Evolutionary conservation across 768 basidiomycete genomes (phyloP).

Genomic region (Mycena epipterygia): DNA sequence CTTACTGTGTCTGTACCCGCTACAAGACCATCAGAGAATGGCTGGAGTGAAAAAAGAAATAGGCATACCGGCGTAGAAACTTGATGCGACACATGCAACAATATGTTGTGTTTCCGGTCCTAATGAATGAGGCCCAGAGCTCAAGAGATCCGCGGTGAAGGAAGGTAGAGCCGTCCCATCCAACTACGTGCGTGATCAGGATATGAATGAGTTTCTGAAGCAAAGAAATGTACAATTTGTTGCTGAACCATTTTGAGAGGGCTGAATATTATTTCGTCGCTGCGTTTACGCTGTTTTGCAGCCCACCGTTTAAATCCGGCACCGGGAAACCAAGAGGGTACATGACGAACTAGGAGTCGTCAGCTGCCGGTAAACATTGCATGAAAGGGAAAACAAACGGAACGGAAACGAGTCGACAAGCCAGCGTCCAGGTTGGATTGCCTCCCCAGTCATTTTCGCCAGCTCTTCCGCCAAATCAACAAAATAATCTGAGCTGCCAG

Average conservation of each 20-base stretch:
- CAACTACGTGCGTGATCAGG: not conserved
- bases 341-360: not conserved
- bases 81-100: not conserved
- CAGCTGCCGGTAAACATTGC: not conserved
- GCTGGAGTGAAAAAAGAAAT: not conserved
- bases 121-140: not conserved
- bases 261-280: not conserved
- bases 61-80: not conserved
- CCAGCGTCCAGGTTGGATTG: not conserved
- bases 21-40: not conserved
- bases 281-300: not conserved
- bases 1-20: not conserved
- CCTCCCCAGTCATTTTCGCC: not conserved
- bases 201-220: not conserved
- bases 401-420: not conserved
- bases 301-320: not conserved
- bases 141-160: not conserved
- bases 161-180: not conserved
- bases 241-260: not conserved
- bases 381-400: not conserved
- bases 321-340: not conserved
- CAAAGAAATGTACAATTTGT: not conserved
- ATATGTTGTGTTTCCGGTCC: not conserved
- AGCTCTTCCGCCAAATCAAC: not conserved
- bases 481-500: not conserved